Base-by-base conservation (phyloP, 768 basidiomycete genomes). In the Pisolithus marmoratus region DNA sequence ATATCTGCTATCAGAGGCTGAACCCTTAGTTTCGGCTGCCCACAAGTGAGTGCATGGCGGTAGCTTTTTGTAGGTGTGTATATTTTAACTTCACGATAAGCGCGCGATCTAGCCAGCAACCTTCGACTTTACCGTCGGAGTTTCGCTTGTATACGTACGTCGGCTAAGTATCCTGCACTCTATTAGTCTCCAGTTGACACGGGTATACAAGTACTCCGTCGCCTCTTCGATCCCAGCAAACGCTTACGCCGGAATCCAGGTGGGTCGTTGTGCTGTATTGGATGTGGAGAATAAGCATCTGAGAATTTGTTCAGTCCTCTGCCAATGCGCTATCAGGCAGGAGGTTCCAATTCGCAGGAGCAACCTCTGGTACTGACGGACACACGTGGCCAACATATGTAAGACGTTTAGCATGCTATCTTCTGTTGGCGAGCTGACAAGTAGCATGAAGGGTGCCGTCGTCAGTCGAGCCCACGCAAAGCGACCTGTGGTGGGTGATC, bases 201-300 rank as follows among this genome's bases (percentile, higher is more conserved):
- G 15, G 24, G 29, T 48, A 17, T 26, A 15, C 24, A 17, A 66
- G 65, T 42, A 54, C 53, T 5, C 43, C 54, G 22, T 58, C 63
- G 26, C 51, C 57, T 11, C 50, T 59, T 46, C 65, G 61, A 41
- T 29, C 53, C 22, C 52, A 56, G 45, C 47, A 54, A 2, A 66
- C 68, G n/a, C 57, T 67, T 29, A 68, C 68, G 7, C 66, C 66
- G 22, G 66, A 68, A n/a, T 40, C 68, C 8, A 68, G 66, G 66
- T 70, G 49, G 46, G 57, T 26, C 14, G 17, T 37, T 12, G 19
- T 14, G 9, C 19, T 19, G 17, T 6, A 24, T 36, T 20, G 24
- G 17, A 9, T 36, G 7, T 15, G 12, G 15, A 14, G 17, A 27
- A 14, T n/a, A 8, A 27, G 26, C 27, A 19, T 26, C 24, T 24